phyloP scores from a whole-genome alignment of 495 filamentous ascomycete genomes.

The Staphylotrichum tortipilum region DNA sequence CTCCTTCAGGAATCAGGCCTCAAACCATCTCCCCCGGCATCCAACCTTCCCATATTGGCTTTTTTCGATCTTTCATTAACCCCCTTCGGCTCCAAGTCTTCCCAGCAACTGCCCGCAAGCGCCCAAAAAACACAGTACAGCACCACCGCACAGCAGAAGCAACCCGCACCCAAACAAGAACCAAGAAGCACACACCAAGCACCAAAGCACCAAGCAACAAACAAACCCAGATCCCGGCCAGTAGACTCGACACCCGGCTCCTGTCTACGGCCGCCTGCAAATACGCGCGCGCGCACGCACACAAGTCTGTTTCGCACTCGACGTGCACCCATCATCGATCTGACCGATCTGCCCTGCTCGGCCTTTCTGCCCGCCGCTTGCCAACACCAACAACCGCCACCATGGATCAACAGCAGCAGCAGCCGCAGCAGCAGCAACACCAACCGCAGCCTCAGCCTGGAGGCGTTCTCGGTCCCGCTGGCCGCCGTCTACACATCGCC shows the following conservation, averaged over 20 bases:
- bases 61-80: constrained; percentile 30
- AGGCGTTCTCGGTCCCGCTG: constrained; percentile 70
- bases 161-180: no score
- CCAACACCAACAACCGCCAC: constrained; percentile 19
- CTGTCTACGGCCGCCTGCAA: constrained; percentile 4
- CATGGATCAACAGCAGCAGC: constrained; percentile 74
- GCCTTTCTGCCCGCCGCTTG: constrained; percentile 5
- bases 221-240: no score
- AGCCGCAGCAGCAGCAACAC: constrained; percentile 41
- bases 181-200: no score
- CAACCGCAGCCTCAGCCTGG: constrained; percentile 45
- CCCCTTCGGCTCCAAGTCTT: constrained; percentile 21
- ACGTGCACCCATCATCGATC: constrained; percentile 37
- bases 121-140: constrained; percentile 7
- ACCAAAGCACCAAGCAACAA: no score
- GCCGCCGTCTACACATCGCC: constrained; percentile 92
- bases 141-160: no score
- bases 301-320: constrained; percentile 34
- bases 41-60: constrained; percentile 11
- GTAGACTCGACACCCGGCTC: constrained; percentile 1
- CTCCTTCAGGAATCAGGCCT: constrained; percentile 17
- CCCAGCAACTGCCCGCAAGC: constrained; percentile 17
- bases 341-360: constrained; percentile 3
- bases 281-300: constrained; percentile 12
- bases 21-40: no score